Conservation (phyloP, 1,284 basidiomycete genomes). For the Mycosarcoma maydis region DNA sequence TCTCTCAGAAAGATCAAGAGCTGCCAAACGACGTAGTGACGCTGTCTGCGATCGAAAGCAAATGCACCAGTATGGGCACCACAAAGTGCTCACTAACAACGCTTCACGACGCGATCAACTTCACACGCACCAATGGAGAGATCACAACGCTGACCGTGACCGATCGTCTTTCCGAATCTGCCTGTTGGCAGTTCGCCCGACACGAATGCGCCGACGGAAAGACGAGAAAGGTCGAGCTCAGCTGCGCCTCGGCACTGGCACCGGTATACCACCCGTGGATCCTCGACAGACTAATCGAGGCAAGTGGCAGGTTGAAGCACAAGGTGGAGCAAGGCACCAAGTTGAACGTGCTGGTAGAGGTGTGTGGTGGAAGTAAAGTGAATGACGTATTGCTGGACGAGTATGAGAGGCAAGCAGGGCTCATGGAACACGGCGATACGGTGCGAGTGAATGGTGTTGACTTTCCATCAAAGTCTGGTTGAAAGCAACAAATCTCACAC, state of each 20-base stretch:
- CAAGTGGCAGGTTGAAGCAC: background rate
- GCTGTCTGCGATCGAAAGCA: slow-evolving; percentile 47
- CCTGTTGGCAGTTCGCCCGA: slow-evolving; percentile 38
- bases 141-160: slow-evolving; percentile 41
- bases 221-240: slow-evolving; percentile 56
- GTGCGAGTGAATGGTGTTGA: slow-evolving; percentile 23
- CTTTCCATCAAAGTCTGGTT: background rate
- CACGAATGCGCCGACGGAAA: background rate
- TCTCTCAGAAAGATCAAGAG: background rate
- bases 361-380: slow-evolving; percentile 60
- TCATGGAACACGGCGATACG: slow-evolving; percentile 9
- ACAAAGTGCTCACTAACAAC: slow-evolving; percentile 36
- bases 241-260: slow-evolving; percentile 50
- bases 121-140: slow-evolving; percentile 7
- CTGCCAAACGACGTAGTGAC: slow-evolving; percentile 16
- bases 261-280: slow-evolving; percentile 51
- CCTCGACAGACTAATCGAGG: slow-evolving; percentile 13
- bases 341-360: slow-evolving; percentile 53
- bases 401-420: slow-evolving; percentile 7
- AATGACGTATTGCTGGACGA: slow-evolving; percentile 12
- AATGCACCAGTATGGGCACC: slow-evolving; percentile 61
- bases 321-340: slow-evolving; percentile 11
- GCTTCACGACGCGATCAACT: slow-evolving; percentile 41
- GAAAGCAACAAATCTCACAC: background rate
- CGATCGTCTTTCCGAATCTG: slow-evolving; percentile 46